These are phyloP conservation scores for Alternaria consortialis DNA, from an alignment of 2,329 filamentous ascomycete genomes.

Conservation along the genomic window DNA sequence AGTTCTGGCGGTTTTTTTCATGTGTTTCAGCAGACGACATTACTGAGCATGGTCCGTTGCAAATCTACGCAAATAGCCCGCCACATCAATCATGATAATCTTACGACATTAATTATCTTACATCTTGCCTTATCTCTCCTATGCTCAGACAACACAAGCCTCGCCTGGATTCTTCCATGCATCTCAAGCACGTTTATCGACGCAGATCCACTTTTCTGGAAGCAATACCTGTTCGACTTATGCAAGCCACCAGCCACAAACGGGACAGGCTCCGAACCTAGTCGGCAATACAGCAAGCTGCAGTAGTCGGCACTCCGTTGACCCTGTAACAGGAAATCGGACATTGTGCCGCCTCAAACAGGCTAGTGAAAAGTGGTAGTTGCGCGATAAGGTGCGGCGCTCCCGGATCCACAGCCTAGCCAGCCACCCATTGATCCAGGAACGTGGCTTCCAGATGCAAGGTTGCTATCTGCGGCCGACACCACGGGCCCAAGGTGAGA, in stretches of 20 bases:
- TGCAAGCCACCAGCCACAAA: constrained; percentile 17
- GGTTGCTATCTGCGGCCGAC: constrained; percentile 7
- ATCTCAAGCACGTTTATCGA: neutral
- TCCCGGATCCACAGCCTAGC: constrained; percentile 8
- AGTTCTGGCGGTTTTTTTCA: constrained; percentile 12
- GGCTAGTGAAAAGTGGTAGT: constrained; percentile 12
- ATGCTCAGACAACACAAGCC: neutral
- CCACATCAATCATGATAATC: constrained; percentile 1
- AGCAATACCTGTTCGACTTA: constrained; percentile 8
- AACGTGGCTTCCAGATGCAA: constrained; percentile 15
- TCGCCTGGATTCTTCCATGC: neutral
- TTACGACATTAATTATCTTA: neutral
- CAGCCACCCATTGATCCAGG: constrained; percentile 12
- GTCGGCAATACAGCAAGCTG: constrained; percentile 3
- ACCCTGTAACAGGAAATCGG: constrained; percentile 7
- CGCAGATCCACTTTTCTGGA: constrained; percentile 14
- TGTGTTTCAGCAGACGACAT: constrained; percentile 7
- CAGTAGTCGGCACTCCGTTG: constrained; percentile 6
- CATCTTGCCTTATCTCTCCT: neutral
- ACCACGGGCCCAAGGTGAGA: neutral
- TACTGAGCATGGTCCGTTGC: constrained; percentile 4
- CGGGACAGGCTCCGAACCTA: constrained; percentile 14
- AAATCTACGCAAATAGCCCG: constrained; percentile 4
- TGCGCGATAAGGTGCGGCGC: constrained; percentile 17
- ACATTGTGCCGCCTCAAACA: constrained; percentile 6